phyloP scores from a whole-genome alignment of 495 filamentous ascomycete species.

The Tetracladium marchalianum region DNA sequence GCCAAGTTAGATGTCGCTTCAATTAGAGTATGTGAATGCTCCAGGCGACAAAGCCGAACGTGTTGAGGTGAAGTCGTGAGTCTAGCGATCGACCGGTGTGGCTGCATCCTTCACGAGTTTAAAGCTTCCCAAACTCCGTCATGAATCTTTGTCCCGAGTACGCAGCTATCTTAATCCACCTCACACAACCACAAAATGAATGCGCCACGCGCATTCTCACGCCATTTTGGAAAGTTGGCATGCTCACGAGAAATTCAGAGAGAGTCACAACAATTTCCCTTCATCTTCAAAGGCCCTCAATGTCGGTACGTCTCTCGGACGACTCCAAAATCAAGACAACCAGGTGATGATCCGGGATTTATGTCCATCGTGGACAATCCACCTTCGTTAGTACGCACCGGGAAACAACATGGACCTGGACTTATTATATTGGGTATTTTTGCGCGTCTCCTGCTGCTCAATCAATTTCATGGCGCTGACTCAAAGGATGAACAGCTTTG shows the following conservation, averaged over 20 bases:
- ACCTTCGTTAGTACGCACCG: slow-evolving; percentile 58
- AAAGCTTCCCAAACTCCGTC: too few species aligned
- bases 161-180: too few species aligned
- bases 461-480: not conserved
- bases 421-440: slow-evolving; percentile 64
- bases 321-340: slow-evolving; percentile 17
- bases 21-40: too few species aligned
- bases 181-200: slow-evolving; percentile 6
- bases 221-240: not conserved
- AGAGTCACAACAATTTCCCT: not conserved
- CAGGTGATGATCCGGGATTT: slow-evolving; percentile 63
- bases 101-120: too few species aligned
- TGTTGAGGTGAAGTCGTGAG: too few species aligned
- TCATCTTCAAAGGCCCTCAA: slow-evolving; percentile 5
- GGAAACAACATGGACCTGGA: slow-evolving; percentile 69
- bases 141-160: too few species aligned
- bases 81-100: too few species aligned
- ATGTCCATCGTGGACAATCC: slow-evolving; percentile 80
- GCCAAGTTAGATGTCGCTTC: too few species aligned
- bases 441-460: not conserved
- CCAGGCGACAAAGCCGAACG: too few species aligned
- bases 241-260: not conserved
- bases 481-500: slow-evolving; percentile 42
- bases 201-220: slow-evolving; percentile 4
- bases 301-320: slow-evolving; percentile 16